Base-by-base conservation (phyloP, 2,329 filamentous ascomycete genomes). In the Gremmenia infestans region DNA sequence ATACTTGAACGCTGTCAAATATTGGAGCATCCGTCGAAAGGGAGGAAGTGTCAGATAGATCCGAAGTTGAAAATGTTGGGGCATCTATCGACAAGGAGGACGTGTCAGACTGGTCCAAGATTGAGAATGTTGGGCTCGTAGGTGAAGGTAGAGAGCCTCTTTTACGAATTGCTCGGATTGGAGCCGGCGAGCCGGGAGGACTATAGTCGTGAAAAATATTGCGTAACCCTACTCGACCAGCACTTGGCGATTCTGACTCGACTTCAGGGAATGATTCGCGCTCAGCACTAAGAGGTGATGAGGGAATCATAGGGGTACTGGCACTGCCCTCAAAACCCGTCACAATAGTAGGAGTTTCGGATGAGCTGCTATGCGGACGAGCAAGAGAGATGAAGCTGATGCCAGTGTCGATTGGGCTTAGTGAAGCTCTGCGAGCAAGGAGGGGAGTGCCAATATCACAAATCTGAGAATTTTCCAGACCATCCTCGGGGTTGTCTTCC, bases 1-100 rank as follows among this genome's bases (percentile, higher is more conserved):
- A 60, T 9, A 67, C 45, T 47, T 68, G 59, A 22, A 68, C 40
- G 46, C 65, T 63, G 8, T 56, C 58, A 45, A 68, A 57, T 9
- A 60, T 35, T 7, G 66, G 63, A 15, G 64, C 58, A 7, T 68
- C 65, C 4, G 60, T 47, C 6, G 60, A 58, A 19, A 60, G 52
- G 9, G 52, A 49, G 4, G 59, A 57, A 2, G 47, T 39, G 36
- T 55, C 37, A 23, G 50, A 53, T 19, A 57, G 53, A 32, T 57
- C 54, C 2, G 57, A 39, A 25, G 56, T 48, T 32, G 28, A 32
- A 42, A 68, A 57, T 12, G 60, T 28, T 4, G 66, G 63, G n/a
- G 64, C 58, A 4, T 68, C 65, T 4, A 62, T 47, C 6, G 60
- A 58, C 23, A 60, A 53, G 14, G 52, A 49, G 6, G 59, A 57